These are phyloP conservation scores for Acanthamoeba castellanii DNA, from an alignment of 208 protist genomes.

Conservation along the genomic window DNA sequence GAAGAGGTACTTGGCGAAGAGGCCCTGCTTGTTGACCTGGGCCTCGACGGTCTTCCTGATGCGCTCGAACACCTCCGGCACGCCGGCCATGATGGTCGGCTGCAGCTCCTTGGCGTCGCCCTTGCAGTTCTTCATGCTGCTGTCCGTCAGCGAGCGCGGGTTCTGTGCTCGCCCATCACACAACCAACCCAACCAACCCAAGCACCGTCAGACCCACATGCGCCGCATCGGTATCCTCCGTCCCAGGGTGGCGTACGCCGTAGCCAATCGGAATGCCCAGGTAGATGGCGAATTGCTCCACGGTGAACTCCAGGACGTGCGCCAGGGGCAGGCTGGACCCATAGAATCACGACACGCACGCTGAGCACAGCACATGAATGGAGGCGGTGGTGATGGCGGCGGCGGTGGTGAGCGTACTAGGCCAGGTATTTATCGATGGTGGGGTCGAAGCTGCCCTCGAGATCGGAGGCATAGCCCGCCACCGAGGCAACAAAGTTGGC, in stretches of 20 bases:
- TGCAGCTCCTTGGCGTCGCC: conserved; percentile 69
- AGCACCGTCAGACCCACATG: too few relatives aligned
- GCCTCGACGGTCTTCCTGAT: conserved; percentile 45
- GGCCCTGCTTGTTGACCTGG: conserved; percentile 47
- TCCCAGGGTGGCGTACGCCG: conserved; percentile 20
- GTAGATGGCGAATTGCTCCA: conserved; percentile 45
- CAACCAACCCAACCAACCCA: too few relatives aligned
- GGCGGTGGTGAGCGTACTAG: background rate
- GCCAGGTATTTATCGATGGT: conserved; percentile 14
- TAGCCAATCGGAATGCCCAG: conserved; percentile 69
- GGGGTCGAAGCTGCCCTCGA: conserved; percentile 27
- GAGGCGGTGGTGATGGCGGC: background rate
- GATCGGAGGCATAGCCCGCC: conserved; percentile 24
- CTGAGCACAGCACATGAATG: too few relatives aligned
- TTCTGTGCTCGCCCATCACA: background rate
- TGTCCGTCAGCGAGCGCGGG: conserved; percentile 59
- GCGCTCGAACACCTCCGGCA: conserved; percentile 73
- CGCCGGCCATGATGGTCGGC: conserved; percentile 76
- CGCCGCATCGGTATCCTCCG: too few relatives aligned
- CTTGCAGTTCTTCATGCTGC: conserved; percentile 42
- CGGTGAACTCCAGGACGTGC: conserved; percentile 75
- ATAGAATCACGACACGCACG: background rate
- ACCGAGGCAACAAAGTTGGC: conserved; percentile 63
- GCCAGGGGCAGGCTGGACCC: conserved; percentile 73
- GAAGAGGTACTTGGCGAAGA: conserved; percentile 48